phyloP scores from a whole-genome alignment of 1,284 basidiomycete genomes.

The Amylostereum areolatum region DNA sequence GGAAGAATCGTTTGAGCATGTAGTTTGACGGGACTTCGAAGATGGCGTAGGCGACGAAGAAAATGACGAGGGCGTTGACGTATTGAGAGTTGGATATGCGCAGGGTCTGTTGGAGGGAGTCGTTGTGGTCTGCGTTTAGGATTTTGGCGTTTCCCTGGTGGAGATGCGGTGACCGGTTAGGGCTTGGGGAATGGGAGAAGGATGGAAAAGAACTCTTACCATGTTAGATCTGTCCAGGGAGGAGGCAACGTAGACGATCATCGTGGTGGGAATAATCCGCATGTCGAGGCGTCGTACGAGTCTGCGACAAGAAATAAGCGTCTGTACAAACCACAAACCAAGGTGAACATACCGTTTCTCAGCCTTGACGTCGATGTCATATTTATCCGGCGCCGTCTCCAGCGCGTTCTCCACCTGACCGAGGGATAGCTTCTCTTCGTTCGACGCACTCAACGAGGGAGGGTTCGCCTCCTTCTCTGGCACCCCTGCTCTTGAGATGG shows the following conservation, averaged over 20 bases:
- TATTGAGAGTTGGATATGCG: constrained; percentile 27
- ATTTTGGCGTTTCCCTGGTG: constrained; percentile 30
- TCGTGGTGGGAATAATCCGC: constrained; percentile 23
- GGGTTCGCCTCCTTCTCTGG: too few species aligned
- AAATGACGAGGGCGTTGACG: constrained; percentile 31
- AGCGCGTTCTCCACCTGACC: too few species aligned
- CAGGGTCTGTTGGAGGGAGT: constrained; percentile 26
- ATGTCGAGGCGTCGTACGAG: constrained; percentile 21
- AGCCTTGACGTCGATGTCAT: constrained; percentile 13
- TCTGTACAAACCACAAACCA: not conserved
- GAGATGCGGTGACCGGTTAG: not conserved
- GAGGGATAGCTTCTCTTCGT: too few species aligned
- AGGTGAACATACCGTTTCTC: constrained; percentile 11
- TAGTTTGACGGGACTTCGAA: constrained; percentile 35
- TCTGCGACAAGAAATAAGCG: constrained; percentile 4
- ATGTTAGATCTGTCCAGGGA: constrained; percentile 34
- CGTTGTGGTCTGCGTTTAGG: constrained; percentile 25
- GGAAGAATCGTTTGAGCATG: constrained; percentile 35
- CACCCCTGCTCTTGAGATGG: too few species aligned
- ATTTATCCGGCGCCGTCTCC: not conserved
- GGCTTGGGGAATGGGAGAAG: not conserved
- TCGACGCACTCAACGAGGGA: too few species aligned
- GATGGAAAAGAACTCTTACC: constrained; percentile 13
- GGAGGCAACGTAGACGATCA: constrained; percentile 30
- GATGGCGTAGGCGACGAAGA: constrained; percentile 29